Conservation (phyloP, 331 rosid species). For the Quercus lobata region DNA sequence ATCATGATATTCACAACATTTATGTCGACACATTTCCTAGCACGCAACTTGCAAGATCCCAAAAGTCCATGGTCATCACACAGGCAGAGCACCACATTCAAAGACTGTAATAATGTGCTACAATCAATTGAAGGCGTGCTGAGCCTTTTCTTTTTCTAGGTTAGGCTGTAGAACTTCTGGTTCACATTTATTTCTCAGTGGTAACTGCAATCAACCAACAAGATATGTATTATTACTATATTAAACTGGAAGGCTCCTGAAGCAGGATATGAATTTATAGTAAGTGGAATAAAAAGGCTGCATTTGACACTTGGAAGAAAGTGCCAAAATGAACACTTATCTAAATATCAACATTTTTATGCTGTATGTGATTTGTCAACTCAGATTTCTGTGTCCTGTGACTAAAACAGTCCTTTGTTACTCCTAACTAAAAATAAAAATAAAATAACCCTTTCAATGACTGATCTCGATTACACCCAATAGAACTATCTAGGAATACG, state of each 20-base stretch:
- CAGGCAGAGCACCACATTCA: background rate
- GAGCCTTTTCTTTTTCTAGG: conserved; percentile 10
- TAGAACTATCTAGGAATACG: background rate
- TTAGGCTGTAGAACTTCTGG: background rate
- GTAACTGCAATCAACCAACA: conserved; percentile 30
- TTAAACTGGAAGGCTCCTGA: background rate
- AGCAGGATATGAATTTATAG: background rate
- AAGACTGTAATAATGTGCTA: conserved; percentile 3
- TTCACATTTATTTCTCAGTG: conserved; percentile 6
- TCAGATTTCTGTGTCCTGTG: background rate
- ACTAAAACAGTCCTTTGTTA: background rate
- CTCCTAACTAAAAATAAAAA: too few species aligned
- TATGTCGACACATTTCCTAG: background rate
- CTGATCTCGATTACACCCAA: background rate
- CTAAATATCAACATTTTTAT: too few species aligned
- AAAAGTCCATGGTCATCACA: background rate
- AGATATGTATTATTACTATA: background rate
- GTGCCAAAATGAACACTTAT: background rate
- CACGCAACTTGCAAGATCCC: background rate
- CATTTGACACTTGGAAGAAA: background rate
- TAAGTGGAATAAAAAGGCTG: background rate
- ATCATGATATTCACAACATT: too few species aligned
- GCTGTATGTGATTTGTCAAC: too few species aligned
- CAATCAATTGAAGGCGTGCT: background rate
- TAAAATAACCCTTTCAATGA: background rate